A percentile compares a stretch with the other conserved stretches of the same genome.
Conservation (phyloP, 306 rosid species). For the Pterocarpus macrocarpus region DNA sequence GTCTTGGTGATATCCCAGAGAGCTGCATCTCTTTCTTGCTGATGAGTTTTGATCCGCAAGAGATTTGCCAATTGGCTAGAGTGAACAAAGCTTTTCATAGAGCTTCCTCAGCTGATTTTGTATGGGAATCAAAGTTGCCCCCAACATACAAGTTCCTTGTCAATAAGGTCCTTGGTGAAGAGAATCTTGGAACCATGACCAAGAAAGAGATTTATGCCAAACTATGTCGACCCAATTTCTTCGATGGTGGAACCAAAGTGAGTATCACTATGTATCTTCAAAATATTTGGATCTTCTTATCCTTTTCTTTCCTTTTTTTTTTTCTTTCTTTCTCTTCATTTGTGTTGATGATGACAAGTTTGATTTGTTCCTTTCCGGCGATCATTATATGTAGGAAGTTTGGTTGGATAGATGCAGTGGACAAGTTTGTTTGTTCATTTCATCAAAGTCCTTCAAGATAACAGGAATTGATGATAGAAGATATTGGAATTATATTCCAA, state of each 20-base stretch:
- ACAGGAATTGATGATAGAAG: constrained; percentile 94
- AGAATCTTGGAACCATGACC: constrained; percentile 31
- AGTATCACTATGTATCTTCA: constrained; percentile 37
- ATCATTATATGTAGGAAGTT: constrained; percentile 57
- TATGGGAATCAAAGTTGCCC: constrained; percentile 85
- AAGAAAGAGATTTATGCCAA: constrained; percentile 72
- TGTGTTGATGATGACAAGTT: constrained; percentile 11
- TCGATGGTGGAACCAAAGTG: constrained; percentile 72
- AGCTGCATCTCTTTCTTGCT: constrained; percentile 67
- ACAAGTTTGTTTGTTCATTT: constrained; percentile 67
- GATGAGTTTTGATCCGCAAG: constrained; percentile 68
- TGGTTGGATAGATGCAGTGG: constrained; percentile 76
- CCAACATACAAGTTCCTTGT: constrained; percentile 58
- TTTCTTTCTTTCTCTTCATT: neutral
- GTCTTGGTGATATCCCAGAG: constrained; percentile 78
- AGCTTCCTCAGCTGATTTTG: constrained; percentile 77
- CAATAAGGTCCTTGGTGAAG: constrained; percentile 44
- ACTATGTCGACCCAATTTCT: constrained; percentile 63
- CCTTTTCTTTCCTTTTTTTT: neutral
- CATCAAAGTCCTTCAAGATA: constrained; percentile 75
- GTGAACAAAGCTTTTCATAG: constrained; percentile 63
- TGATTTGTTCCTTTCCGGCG: neutral
- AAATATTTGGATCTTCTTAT: neutral
- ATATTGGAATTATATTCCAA: constrained; percentile 80
- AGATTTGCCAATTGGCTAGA: constrained; percentile 73